Evolutionary conservation across 768 basidiomycete genomes (phyloP).

Genomic region (Tricholoma sp.): DNA sequence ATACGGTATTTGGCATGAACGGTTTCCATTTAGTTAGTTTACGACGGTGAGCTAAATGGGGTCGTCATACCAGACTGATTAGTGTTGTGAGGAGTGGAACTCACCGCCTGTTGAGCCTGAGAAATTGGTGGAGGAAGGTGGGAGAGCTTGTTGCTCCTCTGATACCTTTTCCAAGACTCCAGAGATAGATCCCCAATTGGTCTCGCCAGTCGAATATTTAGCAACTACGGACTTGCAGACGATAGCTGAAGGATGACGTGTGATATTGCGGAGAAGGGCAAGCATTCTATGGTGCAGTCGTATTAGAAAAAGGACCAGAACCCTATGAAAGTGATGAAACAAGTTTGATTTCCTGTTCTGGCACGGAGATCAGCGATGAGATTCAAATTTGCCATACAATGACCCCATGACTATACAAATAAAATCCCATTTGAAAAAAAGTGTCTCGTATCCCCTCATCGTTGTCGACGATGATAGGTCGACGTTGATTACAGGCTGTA

Average conservation of each 20-base stretch:
- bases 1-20: slow-evolving; percentile 19
- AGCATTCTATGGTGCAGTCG: slow-evolving; percentile 11
- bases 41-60: background rate
- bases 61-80: background rate
- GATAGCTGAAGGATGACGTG: slow-evolving; percentile 3
- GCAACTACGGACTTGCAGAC: slow-evolving; percentile 3
- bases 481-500: background rate
- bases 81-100: background rate
- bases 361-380: background rate
- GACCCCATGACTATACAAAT: background rate
- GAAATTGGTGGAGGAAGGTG: background rate
- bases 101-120: background rate
- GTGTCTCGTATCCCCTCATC: background rate
- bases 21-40: slow-evolving; percentile 13
- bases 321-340: slow-evolving; percentile 4
- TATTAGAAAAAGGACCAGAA: too few species aligned
- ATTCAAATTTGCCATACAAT: background rate
- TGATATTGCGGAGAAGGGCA: slow-evolving; percentile 11
- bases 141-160: background rate
- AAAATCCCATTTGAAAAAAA: background rate
- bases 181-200: background rate
- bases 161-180: background rate
- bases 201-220: slow-evolving; percentile 3
- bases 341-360: background rate
- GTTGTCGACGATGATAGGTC: background rate